These are phyloP conservation scores for Stentor roeselii DNA, from an alignment of 73 alveolate species.

Conservation along the genomic window DNA sequence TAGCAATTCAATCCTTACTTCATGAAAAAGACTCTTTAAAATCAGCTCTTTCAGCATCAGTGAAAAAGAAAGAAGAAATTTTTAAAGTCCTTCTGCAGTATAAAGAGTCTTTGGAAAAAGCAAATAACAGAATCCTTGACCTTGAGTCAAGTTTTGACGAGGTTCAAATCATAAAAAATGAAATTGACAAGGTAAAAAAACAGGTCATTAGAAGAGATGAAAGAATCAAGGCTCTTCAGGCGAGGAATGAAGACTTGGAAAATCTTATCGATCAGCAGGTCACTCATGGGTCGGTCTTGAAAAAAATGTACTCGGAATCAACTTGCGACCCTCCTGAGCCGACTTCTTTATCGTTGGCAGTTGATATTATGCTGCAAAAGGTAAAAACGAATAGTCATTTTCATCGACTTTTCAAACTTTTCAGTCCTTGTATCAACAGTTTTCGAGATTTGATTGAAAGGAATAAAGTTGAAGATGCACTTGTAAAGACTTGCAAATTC, in stretches of 20 bases:
- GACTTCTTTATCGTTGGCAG: too few species aligned
- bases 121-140: neutral
- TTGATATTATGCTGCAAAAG: neutral
- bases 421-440: neutral
- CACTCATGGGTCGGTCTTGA: neutral
- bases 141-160: neutral
- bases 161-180: neutral
- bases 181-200: neutral
- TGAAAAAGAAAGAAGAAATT: neutral
- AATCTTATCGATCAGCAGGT: neutral
- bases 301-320: neutral
- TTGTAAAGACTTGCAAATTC: neutral
- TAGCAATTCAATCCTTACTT: neutral
- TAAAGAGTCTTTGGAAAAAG: neutral
- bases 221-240: neutral
- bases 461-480: neutral
- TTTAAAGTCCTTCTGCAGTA: neutral
- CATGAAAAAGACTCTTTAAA: neutral
- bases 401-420: neutral
- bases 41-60: neutral
- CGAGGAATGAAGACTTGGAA: neutral
- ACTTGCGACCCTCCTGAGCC: neutral
- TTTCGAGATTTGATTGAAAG: neutral
- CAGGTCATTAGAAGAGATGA: neutral
- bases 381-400: neutral